Conservation (phyloP, 2,329 filamentous ascomycete genomes). For the Clonostachys solani region DNA sequence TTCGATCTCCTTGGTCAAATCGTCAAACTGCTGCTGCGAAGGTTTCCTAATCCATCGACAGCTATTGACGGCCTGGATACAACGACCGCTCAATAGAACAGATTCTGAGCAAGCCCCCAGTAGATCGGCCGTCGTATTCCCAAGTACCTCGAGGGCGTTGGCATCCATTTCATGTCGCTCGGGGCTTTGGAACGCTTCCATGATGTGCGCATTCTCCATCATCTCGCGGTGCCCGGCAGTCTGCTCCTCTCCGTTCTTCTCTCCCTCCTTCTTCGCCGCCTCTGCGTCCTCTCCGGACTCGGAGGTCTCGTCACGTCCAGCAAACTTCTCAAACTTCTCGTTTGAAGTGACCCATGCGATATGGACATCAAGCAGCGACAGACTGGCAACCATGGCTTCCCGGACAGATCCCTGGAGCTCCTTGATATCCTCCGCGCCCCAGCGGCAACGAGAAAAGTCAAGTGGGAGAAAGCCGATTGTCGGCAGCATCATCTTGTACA, state of each 20-base stretch:
- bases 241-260: neutral
- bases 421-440: slow-evolving; percentile 36
- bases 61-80: slow-evolving; percentile 18
- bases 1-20: slow-evolving; percentile 8
- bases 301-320: neutral
- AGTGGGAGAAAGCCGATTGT: slow-evolving; percentile 36
- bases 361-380: slow-evolving; percentile 37
- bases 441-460: slow-evolving; percentile 38
- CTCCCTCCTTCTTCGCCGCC: neutral
- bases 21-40: slow-evolving; percentile 11
- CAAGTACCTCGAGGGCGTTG: slow-evolving; percentile 24
- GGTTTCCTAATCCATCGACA: slow-evolving; percentile 20
- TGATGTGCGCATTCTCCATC: slow-evolving; percentile 21
- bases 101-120: slow-evolving; percentile 14
- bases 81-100: slow-evolving; percentile 12
- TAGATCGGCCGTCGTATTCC: slow-evolving; percentile 16
- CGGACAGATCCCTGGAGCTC: slow-evolving; percentile 27
- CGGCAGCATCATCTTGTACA: slow-evolving; percentile 30
- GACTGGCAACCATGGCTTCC: slow-evolving; percentile 21
- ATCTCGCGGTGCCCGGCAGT: slow-evolving; percentile 15
- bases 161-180: slow-evolving; percentile 23
- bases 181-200: slow-evolving; percentile 28
- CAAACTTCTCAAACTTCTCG: slow-evolving; percentile 9
- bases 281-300: neutral
- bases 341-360: slow-evolving; percentile 19